Base-by-base conservation (phyloP, 2,329 filamentous ascomycete genomes). In the Hysterium pulicare region DNA sequence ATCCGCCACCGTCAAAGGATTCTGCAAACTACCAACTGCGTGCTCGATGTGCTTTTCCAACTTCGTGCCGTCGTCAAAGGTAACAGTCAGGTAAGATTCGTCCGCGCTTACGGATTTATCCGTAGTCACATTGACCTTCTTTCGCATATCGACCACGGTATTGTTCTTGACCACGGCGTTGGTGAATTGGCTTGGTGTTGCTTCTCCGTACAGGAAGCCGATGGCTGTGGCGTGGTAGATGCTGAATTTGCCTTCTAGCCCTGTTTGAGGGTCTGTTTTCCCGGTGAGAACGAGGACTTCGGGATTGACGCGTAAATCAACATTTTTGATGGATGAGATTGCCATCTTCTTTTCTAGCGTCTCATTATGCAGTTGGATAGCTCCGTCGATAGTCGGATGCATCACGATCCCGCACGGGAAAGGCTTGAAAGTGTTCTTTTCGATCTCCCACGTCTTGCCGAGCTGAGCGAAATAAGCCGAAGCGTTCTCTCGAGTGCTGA, bases 371-470 rank as follows among this genome's bases (percentile, higher is more conserved):
- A 78, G 50, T 49, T 75, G 71, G 11, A 72, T 70, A 46, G 71
- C 73, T 2, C 61, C 75, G 53, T 80, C 76, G 42, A 80, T 79
- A 3, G 71, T 66, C 1, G 76, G 75, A 54, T 80, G 77, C 47
- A 78, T 74, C 0, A 79, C 74, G 45, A 79, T 78, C 1, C 76
- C 77, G 54, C 76, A 79, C 0, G 77, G 76, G 46, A 75, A 80
- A 0, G 76, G 77, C 53, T 80, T 79, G 61, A 79, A 79, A 1
- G 73, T 70, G 47, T 79, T 79, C 48, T 69, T 69, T 50, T 71
- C 63, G 7, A 75, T 72, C 61, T 79, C 75, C 76, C 76, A 79
- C n/a, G 49, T 53, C 26, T 49, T 43, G 2, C 63, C 60, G 10
- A 72, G 48, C 15, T 62, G 60, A 1, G 52, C 64, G 26, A 74